Evolutionary conservation across 2,329 filamentous ascomycete genomes (phyloP), one percentile per base, ranked within the genome.

Genomic region (Colletotrichum nymphaeae): DNA sequence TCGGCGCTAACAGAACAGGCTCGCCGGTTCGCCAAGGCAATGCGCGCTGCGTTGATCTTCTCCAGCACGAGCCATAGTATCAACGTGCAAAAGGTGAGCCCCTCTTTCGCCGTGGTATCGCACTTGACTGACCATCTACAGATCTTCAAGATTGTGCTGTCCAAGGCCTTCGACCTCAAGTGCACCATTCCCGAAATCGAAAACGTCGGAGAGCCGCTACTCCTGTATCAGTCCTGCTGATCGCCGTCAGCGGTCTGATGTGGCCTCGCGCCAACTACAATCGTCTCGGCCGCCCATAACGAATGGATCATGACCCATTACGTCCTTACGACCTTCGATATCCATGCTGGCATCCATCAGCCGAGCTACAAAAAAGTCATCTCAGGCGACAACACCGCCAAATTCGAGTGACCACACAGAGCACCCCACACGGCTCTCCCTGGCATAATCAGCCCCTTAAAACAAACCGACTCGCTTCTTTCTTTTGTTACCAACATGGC

Each of bases 81-180:
- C 88, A 99, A 99, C 79, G 97, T 99, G 75, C 97, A 99, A 85
- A 99, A 91, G 93, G 96, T 97, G 81, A 60, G 83, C 74, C 28
- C 42, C 46, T 14, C 4, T 30, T 4, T 12, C 26, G 5, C 11
- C 7, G 30, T 28, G 42, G 3, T 35, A 63, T 55, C 67, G 72
- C 75, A 67, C 76, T 3, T 11, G 63, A 62, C 46, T 72, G 63
- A 69, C 62, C 14, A 14, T 1, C 24, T 8, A 2, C 79, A 98
- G 96, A 99, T 99, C 81, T 99, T 99, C 91, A 99, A 99, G 85
- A 99, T 99, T 78, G 97, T 99, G 71, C 90, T 99, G 28, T 98
- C 96, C 76, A 99, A 99, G 85, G 97, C 97, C 2, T 99, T 99
- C 81, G 97, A 99, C 83, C 90, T 99, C 72, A 98, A 98, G 84